Percentiles rank a stretch among this genome's conserved stretches.
phyloP scores from a whole-genome alignment of 371 early-diverging fungal genomes.

The Mucor sp. region DNA sequence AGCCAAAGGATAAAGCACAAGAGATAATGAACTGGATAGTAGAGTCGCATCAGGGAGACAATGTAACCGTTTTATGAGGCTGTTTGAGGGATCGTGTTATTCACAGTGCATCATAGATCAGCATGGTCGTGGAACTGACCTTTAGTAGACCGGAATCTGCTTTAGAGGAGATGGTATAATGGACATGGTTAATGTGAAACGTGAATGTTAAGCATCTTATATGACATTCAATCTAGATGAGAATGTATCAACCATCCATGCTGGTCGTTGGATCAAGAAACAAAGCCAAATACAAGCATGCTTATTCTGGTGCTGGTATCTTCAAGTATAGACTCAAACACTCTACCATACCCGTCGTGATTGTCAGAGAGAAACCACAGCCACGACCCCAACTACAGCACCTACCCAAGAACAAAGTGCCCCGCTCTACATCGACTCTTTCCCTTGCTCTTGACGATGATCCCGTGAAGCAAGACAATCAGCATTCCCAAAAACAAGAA shows the following conservation, averaged over 20 bases:
- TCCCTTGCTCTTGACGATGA: not conserved
- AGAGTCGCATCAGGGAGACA: conserved; percentile 12
- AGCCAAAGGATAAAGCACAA: conserved; percentile 15
- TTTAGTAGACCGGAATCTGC: conserved; percentile 14
- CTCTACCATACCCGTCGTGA: conserved; percentile 9
- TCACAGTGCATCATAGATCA: conserved; percentile 4
- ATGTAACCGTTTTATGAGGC: not conserved
- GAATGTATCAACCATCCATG: conserved; percentile 20
- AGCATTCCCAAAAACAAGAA: not conserved
- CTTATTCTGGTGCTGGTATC: conserved; percentile 22
- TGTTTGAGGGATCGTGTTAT: not conserved
- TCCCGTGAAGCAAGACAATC: not conserved
- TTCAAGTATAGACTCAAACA: conserved; percentile 19
- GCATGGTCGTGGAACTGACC: conserved; percentile 15
- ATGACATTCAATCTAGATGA: not conserved
- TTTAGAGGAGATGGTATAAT: conserved; percentile 19
- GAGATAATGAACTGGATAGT: conserved; percentile 16
- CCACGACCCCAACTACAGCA: not conserved
- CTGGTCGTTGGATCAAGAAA: conserved; percentile 17
- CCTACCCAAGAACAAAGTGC: not conserved
- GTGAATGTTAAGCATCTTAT: not conserved
- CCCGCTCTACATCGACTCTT: not conserved
- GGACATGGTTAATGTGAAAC: not conserved
- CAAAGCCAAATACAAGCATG: conserved; percentile 10
- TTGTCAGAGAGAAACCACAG: conserved; percentile 12